These are phyloP conservation scores for Pugionium dolabratum DNA, from an alignment of 345 rosid species.

Conservation along the genomic window DNA sequence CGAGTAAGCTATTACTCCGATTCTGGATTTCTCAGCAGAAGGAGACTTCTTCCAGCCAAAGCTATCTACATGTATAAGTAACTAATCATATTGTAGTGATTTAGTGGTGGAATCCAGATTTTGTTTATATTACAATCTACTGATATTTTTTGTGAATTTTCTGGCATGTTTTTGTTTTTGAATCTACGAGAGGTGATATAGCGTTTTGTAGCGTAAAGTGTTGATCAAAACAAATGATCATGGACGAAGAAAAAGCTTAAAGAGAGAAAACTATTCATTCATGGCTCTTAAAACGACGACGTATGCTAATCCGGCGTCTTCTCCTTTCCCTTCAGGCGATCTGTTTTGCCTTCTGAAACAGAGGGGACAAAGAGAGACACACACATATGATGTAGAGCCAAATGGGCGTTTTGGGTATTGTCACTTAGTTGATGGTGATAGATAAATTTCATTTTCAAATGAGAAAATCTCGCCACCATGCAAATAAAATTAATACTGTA, in stretches of 20 bases:
- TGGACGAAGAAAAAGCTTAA: constrained; percentile 66
- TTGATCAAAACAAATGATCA: constrained; percentile 70
- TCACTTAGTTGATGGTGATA: no score
- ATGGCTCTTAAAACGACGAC: constrained; percentile 45
- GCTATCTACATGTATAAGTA: constrained; percentile 98
- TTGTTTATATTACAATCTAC: no score
- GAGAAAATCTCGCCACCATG: no score
- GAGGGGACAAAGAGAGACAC: no score
- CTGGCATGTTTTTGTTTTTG: not conserved
- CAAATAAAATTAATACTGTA: no score
- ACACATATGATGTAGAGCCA: constrained; percentile 30
- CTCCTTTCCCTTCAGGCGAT: constrained; percentile 14
- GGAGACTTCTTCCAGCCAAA: constrained; percentile 58
- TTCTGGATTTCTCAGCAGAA: constrained; percentile 57
- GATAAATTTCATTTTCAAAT: no score
- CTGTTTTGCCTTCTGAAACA: no score
- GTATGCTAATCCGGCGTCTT: constrained; percentile 32
- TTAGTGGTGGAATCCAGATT: not conserved
- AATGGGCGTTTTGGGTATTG: constrained; percentile 29
- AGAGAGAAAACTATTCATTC: constrained; percentile 44
- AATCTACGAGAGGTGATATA: constrained; percentile 57
- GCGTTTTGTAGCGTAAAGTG: constrained; percentile 89
- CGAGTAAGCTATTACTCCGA: constrained; percentile 1
- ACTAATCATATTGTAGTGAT: constrained; percentile 5
- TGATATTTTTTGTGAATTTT: no score